Base-by-base conservation (phyloP, 306 rosid species). In the Notholithocarpus densiflorus region DNA sequence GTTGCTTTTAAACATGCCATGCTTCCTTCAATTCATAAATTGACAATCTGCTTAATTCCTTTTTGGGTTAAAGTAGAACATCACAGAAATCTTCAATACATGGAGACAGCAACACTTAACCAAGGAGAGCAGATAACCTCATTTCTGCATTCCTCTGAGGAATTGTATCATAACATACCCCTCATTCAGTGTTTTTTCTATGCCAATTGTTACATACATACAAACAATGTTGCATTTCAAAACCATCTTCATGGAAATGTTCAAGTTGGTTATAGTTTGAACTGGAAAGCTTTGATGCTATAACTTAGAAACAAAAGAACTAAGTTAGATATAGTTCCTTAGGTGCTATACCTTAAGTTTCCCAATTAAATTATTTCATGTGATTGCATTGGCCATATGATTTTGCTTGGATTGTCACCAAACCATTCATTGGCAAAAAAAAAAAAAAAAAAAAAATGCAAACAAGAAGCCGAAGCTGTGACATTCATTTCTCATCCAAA, bases 21-120 rank as follows among this genome's bases (percentile, higher is more conserved):
- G 61, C 52, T 55, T 77, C 3, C 54, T 54, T 59, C 77, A 51
- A 64, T 62, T 24, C 55, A 71, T 34, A 81, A 59, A 9, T 77
- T 56, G 79, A 13, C 12, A 48, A 48, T 12, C 53, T 3, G 53
- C 53, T 12, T 12, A 48, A 48, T 48, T 48, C 53, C 1, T 48
- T 62, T 62, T 62, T 2, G n/a, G 69, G 9, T 62, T 26, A 62
- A 62, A 13, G 11, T 12, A 62, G n/a, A 62, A 62, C 29, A 19
- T 66, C 6, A 34, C 23, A 68, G 52, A 68, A 34, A 68, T 68
- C 52, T 68, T 24, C 71, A 65, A 65, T 65, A 65, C 66, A 23
- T 6, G 45, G 71, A 17, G 71, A 65, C 15, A 1, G 45, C 6
- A 65, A 65, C 14, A 12, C 53, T 48, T 48, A 48, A 48, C 53